Base-by-base conservation (phyloP, 352 stramenopile species). In the Phytophthora capsici region DNA sequence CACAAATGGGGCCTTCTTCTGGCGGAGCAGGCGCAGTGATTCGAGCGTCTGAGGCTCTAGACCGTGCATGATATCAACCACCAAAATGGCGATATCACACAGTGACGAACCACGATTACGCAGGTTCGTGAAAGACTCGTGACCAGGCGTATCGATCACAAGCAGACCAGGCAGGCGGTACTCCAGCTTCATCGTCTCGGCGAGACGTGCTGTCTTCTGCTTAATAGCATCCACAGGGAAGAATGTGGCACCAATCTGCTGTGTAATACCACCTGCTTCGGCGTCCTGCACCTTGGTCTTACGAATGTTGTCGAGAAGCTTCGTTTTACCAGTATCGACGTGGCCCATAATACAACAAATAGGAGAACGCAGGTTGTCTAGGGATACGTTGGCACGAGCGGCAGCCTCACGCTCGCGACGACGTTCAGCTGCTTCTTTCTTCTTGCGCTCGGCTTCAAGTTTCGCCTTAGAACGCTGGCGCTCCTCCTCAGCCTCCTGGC, bases 311-410 rank as follows among this genome's bases (percentile, higher is more conserved):
- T 99, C 98, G n/a, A 99, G 77, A 54, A 99, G 73, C 77, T 99
- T 99, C 34, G 98, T 99, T 80, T 99, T 99, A 67, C 98, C 94
- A 12, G 94, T 98, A 72, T 98, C 95, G 73, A 98, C 95, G 78
- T 98, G 95, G n/a, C 95, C 98, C 97, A 99, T 99, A 71, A 99
- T 99, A 75, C 97, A 98, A 48, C 97, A 98, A 75, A 99, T 99
- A n/a, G 98, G 98, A 53, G 94, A 99, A 34, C 98, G 95, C 25
- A 99, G 80, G 73, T 99, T 95, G 71, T 99, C 94, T 6, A 84
- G 66, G 12, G 91, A 96, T 8, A 98, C 90, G 47, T 94, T 96
- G 8, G 85, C 93, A 28, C 86, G 75, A 16, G 91, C 91, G 8
- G 71, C 80, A 16, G 88, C 88, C 59, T 97, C 86, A 32, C 87